Conservation (phyloP, 164 flowering plant genomes). For the Chloranthus sessilifolius region DNA sequence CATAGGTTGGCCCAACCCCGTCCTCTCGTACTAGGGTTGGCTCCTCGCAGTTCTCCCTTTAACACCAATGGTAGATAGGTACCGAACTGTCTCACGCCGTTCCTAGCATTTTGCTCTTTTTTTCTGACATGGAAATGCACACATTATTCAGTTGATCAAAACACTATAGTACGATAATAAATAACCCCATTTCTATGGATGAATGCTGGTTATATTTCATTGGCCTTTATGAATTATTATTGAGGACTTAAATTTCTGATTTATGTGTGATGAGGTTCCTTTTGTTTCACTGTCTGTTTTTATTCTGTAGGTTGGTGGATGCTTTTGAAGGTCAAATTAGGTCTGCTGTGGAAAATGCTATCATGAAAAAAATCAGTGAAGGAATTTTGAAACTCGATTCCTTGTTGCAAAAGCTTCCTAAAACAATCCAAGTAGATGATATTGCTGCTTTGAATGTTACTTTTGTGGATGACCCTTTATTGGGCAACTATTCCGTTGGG, state of each 20-base stretch:
- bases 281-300: too few species aligned
- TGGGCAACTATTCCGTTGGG: conserved; percentile 57
- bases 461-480: conserved; percentile 46
- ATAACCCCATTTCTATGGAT: too few species aligned
- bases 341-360: conserved; percentile 68
- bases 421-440: conserved; percentile 44
- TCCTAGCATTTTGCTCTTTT: too few species aligned
- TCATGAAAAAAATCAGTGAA: conserved; percentile 60
- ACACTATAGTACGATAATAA: too few species aligned
- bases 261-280: background rate
- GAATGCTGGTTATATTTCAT: background rate
- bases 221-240: background rate
- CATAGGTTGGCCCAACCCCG: conserved; percentile 11
- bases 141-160: too few species aligned
- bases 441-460: conserved; percentile 68
- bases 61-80: conserved; percentile 4
- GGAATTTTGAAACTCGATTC: conserved; percentile 60
- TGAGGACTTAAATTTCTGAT: background rate
- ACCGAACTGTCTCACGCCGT: too few species aligned
- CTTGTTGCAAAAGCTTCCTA: conserved; percentile 62
- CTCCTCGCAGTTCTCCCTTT: conserved; percentile 8
- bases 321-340: conserved; percentile 71
- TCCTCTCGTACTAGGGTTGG: conserved; percentile 6
- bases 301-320: conserved; percentile 55
- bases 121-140: too few species aligned